Base-by-base conservation (phyloP, 2,329 filamentous ascomycete genomes). In the Beauveria scarabaeidicola region DNA sequence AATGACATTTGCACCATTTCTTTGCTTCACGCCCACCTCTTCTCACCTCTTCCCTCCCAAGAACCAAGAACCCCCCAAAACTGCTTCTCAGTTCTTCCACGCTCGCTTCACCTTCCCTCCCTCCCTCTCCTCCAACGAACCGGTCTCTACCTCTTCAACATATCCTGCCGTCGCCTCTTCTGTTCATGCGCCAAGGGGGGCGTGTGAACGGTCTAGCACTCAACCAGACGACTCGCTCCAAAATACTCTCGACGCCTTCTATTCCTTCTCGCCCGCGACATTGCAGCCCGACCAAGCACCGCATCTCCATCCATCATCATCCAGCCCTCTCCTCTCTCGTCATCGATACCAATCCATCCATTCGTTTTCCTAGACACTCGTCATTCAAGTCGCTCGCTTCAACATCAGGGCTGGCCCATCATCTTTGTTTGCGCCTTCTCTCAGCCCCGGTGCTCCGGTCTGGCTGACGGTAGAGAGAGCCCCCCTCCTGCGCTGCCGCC, bases 361-460 rank as follows among this genome's bases (percentile, higher is more conserved):
- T 36, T 36, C 41, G 8, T 56, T 38, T n/a, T n/a, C 13, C 19
- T 5, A 19, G 23, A 29, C 17, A 36, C 11, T 36, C 32, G 13
- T 15, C 32, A 36, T 36, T 36, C 32, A 36, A 36, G 32, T 36
- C 32, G 13, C 32, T 21, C 32, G 11, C 54, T 48, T 10, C 44
- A 25, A 27, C 44, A 32, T 19, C 11, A 46, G 7, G 11, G 8
- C 43, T 38, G 41, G 29, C 27, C 27, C 19, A 27, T 38, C 27
- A 10, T 27, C 53, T 50, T 58, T 46, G 40, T 52, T 58, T 51
- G 46, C 40, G 62, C 61, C n/a, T 62, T 65, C 36, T 54, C 58
- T 56, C 61, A 90, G 50, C 64, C 60, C 64, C 60, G 53, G 61
- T 32, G 53, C 55, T 66, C 61, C 67, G 66, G 66, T 67, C 21